These are phyloP conservation scores for Stachybotrys chlorohalonatus DNA, from an alignment of 2,329 filamentous ascomycete genomes.

Conservation along the genomic window DNA sequence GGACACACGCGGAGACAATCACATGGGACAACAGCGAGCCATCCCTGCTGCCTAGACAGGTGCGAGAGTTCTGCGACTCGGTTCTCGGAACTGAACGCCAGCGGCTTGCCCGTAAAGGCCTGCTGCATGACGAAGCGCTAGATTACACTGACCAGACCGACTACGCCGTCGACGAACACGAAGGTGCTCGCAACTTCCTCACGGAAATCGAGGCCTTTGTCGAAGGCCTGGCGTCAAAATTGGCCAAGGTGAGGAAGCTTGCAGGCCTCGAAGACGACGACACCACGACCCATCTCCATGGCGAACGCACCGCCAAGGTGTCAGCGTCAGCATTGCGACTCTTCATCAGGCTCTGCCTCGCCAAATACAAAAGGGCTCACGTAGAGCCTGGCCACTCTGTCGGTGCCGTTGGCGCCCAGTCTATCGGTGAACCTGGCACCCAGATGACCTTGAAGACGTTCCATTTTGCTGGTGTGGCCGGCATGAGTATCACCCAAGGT, in stretches of 20 bases:
- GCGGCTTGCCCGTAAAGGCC: constrained; percentile 51
- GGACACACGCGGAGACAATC: constrained; percentile 65
- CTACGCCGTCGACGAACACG: constrained; percentile 64
- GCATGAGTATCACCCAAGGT: constrained; percentile 99
- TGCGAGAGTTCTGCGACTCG: constrained; percentile 57
- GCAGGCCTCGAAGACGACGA: constrained; percentile 37
- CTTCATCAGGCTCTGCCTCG: constrained; percentile 75
- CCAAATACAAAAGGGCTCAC: constrained; percentile 84
- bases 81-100: constrained; percentile 60
- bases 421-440: constrained; percentile 94
- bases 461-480: constrained; percentile 98
- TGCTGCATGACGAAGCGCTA: constrained; percentile 54
- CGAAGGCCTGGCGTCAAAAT: constrained; percentile 47
- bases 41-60: constrained; percentile 65
- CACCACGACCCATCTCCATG: constrained; percentile 25
- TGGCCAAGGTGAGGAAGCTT: constrained; percentile 43
- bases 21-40: constrained; percentile 73
- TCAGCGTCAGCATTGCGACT: constrained; percentile 62
- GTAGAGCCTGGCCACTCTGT: constrained; percentile 94
- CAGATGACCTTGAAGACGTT: constrained; percentile 99
- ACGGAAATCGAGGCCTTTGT: constrained; percentile 70
- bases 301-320: constrained; percentile 74
- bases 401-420: constrained; percentile 91
- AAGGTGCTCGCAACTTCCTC: constrained; percentile 76
- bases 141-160: constrained; percentile 62